Evolutionary conservation across 345 rosid species (phyloP).

Genomic region (Pugionium cornutum): DNA sequence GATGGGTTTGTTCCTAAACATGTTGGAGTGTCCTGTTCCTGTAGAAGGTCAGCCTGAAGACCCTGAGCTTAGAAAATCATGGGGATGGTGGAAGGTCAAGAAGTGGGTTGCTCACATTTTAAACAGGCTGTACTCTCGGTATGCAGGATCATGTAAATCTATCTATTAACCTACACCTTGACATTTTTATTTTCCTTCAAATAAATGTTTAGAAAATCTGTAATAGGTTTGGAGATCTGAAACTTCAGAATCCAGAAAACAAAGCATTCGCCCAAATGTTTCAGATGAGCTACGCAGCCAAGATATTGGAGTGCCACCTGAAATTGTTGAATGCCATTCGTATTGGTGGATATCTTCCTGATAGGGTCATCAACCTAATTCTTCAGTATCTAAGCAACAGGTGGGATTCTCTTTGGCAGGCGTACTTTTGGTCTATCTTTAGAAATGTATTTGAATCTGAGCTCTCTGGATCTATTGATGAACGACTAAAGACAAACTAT

Average conservation of each 20-base stretch:
- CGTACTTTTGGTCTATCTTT: slow-evolving; percentile 6
- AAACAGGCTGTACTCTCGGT: slow-evolving; percentile 94
- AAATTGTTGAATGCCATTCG: slow-evolving; percentile 80
- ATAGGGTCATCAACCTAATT: slow-evolving; percentile 91
- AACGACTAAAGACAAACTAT: background rate
- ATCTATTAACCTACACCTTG: slow-evolving; percentile 9
- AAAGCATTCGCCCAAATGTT: slow-evolving; percentile 91
- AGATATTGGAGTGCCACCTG: slow-evolving; percentile 89
- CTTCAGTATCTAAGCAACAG: slow-evolving; percentile 98
- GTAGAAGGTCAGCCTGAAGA: slow-evolving; percentile 86
- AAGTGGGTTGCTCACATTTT: slow-evolving; percentile 98
- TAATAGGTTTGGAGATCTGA: slow-evolving; percentile 92
- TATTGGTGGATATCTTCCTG: slow-evolving; percentile 90
- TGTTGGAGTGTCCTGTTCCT: slow-evolving; percentile 92
- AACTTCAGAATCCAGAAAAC: slow-evolving; percentile 87
- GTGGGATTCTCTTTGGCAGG: slow-evolving; percentile 42
- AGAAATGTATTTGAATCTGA: slow-evolving; percentile 1
- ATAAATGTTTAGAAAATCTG: slow-evolving; percentile 5
- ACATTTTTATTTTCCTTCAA: slow-evolving; percentile 8
- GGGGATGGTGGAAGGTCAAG: slow-evolving; percentile 99
- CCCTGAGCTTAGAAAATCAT: slow-evolving; percentile 86
- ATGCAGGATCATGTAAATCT: slow-evolving; percentile 22
- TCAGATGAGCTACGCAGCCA: slow-evolving; percentile 88
- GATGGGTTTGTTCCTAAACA: slow-evolving; percentile 89
- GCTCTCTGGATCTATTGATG: background rate